Conservation (phyloP, 2,329 filamentous ascomycete species). For the Phoma sp. region DNA sequence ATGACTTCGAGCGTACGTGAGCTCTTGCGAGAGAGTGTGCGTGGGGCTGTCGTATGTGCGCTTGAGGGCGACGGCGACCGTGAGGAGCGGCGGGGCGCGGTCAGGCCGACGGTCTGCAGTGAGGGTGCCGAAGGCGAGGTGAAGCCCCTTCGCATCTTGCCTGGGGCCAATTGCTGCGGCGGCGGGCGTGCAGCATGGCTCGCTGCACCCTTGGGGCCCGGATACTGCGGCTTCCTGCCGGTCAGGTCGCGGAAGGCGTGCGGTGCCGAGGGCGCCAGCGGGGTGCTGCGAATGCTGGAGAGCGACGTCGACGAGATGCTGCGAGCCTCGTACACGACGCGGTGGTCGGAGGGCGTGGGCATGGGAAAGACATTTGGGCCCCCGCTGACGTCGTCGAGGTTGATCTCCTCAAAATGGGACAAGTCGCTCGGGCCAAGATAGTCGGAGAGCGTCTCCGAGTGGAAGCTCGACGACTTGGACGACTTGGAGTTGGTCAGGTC, state of each 20-base stretch:
- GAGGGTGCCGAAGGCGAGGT: conserved; percentile 47
- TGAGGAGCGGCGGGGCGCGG: conserved; percentile 41
- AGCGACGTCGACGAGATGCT: conserved; percentile 23
- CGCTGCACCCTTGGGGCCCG: conserved; percentile 50
- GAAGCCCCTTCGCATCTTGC: conserved; percentile 50
- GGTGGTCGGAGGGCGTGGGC: conserved; percentile 34
- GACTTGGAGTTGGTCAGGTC: conserved; percentile 86
- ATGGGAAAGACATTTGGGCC: conserved; percentile 54
- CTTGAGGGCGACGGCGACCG: conserved; percentile 46
- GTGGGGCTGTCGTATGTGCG: conserved; percentile 32
- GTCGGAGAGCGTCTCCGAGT: conserved; percentile 77
- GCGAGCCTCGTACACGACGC: conserved; percentile 40
- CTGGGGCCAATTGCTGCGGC: conserved; percentile 46
- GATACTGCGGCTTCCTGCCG: conserved; percentile 46
- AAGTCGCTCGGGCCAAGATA: conserved; percentile 66
- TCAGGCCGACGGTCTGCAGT: conserved; percentile 38
- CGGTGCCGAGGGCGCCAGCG: conserved; percentile 1
- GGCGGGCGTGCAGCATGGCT: conserved; percentile 45
- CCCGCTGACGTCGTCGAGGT: conserved; percentile 68
- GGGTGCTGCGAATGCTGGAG: conserved; percentile 21
- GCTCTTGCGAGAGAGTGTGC: conserved; percentile 42
- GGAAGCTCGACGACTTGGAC: conserved; percentile 88
- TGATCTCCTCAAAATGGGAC: conserved; percentile 91
- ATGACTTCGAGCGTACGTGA: conserved; percentile 42
- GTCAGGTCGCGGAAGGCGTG: conserved; percentile 45